Base-by-base conservation (phyloP, 139 green algal genomes). In the Chlamydomonas sp. region DNA sequence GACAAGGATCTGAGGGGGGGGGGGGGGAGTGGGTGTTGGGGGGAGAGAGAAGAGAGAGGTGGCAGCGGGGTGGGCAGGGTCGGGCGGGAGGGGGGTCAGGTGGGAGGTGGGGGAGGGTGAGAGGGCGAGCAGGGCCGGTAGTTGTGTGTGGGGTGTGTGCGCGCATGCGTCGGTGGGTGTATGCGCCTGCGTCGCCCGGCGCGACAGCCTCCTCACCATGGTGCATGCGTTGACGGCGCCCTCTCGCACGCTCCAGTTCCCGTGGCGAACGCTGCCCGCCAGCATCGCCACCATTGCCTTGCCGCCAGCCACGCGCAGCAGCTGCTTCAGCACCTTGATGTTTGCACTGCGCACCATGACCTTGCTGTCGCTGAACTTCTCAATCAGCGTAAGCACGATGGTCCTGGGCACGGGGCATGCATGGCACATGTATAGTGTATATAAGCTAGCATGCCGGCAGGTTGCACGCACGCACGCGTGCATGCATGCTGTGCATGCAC, bases 321-420 rank as follows among this genome's bases (percentile, higher is more conserved):
- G 73, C 29, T 71, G 62, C 57, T 65, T 66, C 20, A 85, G 31
- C 37, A 84, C 47, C 60, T 77, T 79, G 58, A 77, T 65, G 69
- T 74, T 77, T 3, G 78, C 76, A 39, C 57, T 69, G 2, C 73
- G 73, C 8, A 87, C 81, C 29, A 83, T 60, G 36, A 78, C 48
- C 57, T 87, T 87, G 72, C 57, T 81, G 72, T 87, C 81, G 1
- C 62, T 65, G 47, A 83, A 80, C 67, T 87, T 87, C 16, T 84
- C 77, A 35, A 84, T 22, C 33, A 87, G 73, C 26, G 43, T 69
- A 3, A 72, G 72, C 0, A 79, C 59, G 26, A 83, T 65, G 22
- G 29, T 47, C 72, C 76, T 83, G 47, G 47, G 22, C 20, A 57
- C 22, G 47, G 20, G 22, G 22, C 20, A 24, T 69, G 61, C 37